Evolutionary conservation across 2,329 filamentous ascomycete species (phyloP), one percentile per base, ranked within the genome.

Genomic region (Scedosporium apiospermum): DNA sequence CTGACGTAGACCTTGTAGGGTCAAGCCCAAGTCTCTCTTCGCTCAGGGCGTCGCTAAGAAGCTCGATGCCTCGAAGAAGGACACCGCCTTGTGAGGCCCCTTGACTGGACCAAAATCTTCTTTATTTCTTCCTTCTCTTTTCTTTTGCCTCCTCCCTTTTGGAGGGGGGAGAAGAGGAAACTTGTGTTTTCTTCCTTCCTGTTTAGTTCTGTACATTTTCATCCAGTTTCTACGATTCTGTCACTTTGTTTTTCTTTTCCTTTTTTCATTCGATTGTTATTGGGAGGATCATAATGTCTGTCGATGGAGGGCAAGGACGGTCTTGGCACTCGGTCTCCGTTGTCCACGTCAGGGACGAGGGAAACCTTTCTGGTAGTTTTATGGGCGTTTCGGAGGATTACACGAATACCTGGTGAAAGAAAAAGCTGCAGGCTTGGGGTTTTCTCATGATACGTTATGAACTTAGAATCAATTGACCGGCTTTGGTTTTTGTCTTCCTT

Each of bases 11-110:
- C 27, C 27, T 38, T 38, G 55, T 68, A 87, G 85, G 70, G 80
- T 79, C 71, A 88, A 88, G 78, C 85, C 85, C 64, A 86, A 85
- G 74, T 88, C 85, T 3, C 81, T 88, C 68, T 88, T 88, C 71
- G 85, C 85, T 64, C 84, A 86, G 72, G 80, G 84, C 57, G 86
- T 84, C 59, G 78, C 78, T 76, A 88, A 87, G 81, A 87, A 83
- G 71, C 77, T 86, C 71, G 75, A 76, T 62, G 75, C 78, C 72
- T 77, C 60, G 21, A 57, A 30, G 21, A 57, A 30, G 16, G 49
- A 38, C 27, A 27, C 27, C n/a, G 60, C 49, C 49, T n/a, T 18
- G 10, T 53, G 78, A 65, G 76, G 76, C 66, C 71, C 70, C 63
- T 68, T 74, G 42, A 73, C 16, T 7, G 23, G 46, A 44, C 53